Evolutionary conservation across 257 asterid genomes (phyloP), one percentile per base, ranked within the genome.

Genomic region (Thymus quinquecostatus): DNA sequence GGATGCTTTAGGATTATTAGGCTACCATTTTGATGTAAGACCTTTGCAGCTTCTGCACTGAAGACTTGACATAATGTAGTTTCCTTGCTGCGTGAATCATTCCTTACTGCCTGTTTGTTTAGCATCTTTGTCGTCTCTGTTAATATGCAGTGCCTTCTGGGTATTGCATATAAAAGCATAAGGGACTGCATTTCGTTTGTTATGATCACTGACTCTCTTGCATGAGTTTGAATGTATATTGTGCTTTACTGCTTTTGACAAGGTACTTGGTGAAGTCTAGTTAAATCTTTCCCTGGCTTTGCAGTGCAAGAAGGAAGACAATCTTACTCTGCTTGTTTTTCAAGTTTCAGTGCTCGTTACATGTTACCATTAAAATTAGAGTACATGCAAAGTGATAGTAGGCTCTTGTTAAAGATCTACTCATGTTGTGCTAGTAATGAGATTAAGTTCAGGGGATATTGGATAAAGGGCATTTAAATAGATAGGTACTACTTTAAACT

Each of bases 1-100:
- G 67, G 45, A 53, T 69, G 44, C 73, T 57, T 66, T 70, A 61
- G 76, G 60, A 13, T 10, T 59, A 41, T 45, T 43, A 45, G 41
- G 58, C 53, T 53, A 32, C 53, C 34, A 51, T 72, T 58, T 36
- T 40, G 68, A 34, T 30, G 34, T 10, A 48, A 56, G 33, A 34
- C 48, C 44, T 58, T 12, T 54, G 28, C 38, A 27, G 60, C 66
- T 38, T 32, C 28, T 45, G 28, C 66, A 27, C n/a, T 29, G 53
- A 48, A 65, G 14, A 61, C 62, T 3, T 75, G 66, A 67, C 67
- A 45, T 36, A 45, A 32, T 60, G 60, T 43, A 65, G 38, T 49
- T 60, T 68, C 71, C 27, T 64, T 60, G 48, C 70, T 67, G 49
- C 41, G 34, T 47, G 10, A 57, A 54, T 27, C 67, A 48, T 44